These are phyloP conservation scores for Novakomyces olei DNA, from an alignment of 805 yeast species.

Conservation along the genomic window DNA sequence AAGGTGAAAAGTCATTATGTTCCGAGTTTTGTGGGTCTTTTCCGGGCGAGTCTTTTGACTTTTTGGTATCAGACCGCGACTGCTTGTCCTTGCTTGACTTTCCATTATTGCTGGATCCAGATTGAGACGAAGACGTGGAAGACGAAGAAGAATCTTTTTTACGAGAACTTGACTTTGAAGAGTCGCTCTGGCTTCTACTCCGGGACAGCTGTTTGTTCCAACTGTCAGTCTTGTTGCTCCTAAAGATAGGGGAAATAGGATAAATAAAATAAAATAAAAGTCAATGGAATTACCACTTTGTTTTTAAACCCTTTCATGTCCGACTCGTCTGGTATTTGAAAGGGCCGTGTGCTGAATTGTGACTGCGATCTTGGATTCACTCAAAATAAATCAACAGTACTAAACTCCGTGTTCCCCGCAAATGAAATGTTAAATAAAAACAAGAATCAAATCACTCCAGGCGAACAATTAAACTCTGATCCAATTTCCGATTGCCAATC, in stretches of 20 bases:
- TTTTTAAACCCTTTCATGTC: conserved; percentile 15
- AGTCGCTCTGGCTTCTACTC: neutral
- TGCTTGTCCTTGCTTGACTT: too few species aligned
- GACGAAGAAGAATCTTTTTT: conserved; percentile 4
- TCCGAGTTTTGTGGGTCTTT: too few species aligned
- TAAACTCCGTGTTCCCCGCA: neutral
- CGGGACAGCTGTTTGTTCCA: conserved; percentile 1
- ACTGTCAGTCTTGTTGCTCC: conserved; percentile 3
- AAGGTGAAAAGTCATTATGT: too few species aligned
- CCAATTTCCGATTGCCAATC: too few species aligned
- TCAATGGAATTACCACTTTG: conserved; percentile 10
- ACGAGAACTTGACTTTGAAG: neutral
- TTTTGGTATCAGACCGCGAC: too few species aligned
- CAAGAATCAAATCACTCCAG: neutral
- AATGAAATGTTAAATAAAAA: neutral
- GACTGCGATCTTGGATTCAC: neutral
- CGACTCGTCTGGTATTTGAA: too few species aligned
- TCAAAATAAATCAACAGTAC: neutral
- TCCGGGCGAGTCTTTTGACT: too few species aligned
- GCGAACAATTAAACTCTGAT: too few species aligned
- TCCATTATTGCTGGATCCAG: too few species aligned
- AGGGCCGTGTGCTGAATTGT: neutral
- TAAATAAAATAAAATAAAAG: conserved; percentile 6
- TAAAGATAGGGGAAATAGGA: conserved; percentile 3
- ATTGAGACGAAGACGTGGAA: conserved; percentile 2